Conservation (phyloP, 441 rosid species). For the Geranium incanum region DNA sequence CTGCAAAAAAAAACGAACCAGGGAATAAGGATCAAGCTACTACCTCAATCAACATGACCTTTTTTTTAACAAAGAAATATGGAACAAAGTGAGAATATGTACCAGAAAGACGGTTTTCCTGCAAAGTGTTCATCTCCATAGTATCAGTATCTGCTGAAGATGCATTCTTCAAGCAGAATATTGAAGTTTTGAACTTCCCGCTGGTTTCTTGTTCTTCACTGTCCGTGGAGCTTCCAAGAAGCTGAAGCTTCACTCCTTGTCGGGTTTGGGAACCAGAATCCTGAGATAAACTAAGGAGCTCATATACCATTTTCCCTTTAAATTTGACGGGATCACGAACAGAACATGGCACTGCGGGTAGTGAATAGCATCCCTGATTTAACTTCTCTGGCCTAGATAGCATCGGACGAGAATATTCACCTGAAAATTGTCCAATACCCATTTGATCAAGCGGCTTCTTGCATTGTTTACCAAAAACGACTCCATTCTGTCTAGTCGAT, state of each 20-base stretch:
- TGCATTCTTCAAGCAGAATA: conserved; percentile 33
- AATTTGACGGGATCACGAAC: conserved; percentile 34
- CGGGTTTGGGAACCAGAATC: conserved; percentile 28
- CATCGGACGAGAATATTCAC: conserved; percentile 18
- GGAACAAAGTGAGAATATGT: conserved; percentile 14
- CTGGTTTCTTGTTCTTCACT: conserved; percentile 33
- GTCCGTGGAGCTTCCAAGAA: conserved; percentile 49
- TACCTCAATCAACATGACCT: background rate
- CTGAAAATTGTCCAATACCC: conserved; percentile 21
- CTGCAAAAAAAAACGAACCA: conserved; percentile 42
- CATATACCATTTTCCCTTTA: conserved; percentile 40
- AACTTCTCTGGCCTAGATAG: conserved; percentile 18
- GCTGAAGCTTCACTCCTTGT: conserved; percentile 46
- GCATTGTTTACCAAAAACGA: conserved; percentile 19
- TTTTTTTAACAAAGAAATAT: background rate
- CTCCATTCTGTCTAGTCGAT: background rate
- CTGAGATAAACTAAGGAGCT: conserved; percentile 40
- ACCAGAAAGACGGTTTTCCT: conserved; percentile 42
- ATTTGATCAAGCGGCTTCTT: conserved; percentile 19
- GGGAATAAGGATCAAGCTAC: conserved; percentile 1
- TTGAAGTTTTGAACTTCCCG: conserved; percentile 21
- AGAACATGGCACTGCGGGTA: conserved; percentile 25
- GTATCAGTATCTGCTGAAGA: conserved; percentile 66
- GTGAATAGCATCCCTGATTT: conserved; percentile 23
- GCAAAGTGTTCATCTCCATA: conserved; percentile 52